These are phyloP conservation scores for Daldinia grandis DNA, from an alignment of 495 filamentous ascomycete species.

Conservation along the genomic window DNA sequence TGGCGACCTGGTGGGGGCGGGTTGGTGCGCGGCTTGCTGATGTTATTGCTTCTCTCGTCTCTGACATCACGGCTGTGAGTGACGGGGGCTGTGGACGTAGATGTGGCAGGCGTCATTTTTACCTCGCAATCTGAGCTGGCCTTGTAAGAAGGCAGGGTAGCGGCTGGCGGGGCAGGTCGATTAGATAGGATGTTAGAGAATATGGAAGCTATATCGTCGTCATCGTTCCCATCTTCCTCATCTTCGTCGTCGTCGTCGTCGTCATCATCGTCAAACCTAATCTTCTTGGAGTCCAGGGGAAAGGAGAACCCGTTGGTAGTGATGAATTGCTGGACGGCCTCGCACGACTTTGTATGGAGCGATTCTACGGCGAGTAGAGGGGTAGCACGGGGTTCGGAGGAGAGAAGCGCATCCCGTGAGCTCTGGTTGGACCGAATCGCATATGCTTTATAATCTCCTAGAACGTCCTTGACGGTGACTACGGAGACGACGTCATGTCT, in stretches of 20 bases:
- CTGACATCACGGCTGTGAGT: slow-evolving; percentile 9
- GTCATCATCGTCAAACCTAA: slow-evolving; percentile 2
- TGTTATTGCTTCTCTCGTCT: slow-evolving; percentile 36
- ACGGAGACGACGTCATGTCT: slow-evolving; percentile 44
- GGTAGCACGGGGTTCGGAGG: slow-evolving; percentile 33
- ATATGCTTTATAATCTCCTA: slow-evolving; percentile 47
- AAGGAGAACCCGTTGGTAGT: slow-evolving; percentile 47
- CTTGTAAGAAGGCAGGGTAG: slow-evolving; percentile 42
- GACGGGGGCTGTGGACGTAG: slow-evolving; percentile 22
- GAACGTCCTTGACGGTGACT: slow-evolving; percentile 46
- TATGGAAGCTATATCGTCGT: slow-evolving; percentile 36
- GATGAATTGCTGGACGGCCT: slow-evolving; percentile 51
- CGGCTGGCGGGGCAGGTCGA: slow-evolving; percentile 39
- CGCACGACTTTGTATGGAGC: slow-evolving; percentile 49
- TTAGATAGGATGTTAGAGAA: slow-evolving; percentile 38
- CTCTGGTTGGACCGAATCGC: slow-evolving; percentile 43
- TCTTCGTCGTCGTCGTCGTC: slow-evolving; percentile 14
- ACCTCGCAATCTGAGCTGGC: slow-evolving; percentile 47
- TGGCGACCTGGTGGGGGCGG: slow-evolving; percentile 17
- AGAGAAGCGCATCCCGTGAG: slow-evolving; percentile 46
- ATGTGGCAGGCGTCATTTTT: slow-evolving; percentile 21
- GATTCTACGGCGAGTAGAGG: slow-evolving; percentile 39
- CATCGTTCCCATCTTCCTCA: slow-evolving; percentile 34
- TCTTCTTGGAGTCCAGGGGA: slow-evolving; percentile 30
- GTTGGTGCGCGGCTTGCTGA: slow-evolving; percentile 18